A percentile compares a stretch with the other conserved stretches of the same genome.
Evolutionary conservation across 2,329 filamentous ascomycete genomes (phyloP).

Genomic region (Aspergillus sojae): DNA sequence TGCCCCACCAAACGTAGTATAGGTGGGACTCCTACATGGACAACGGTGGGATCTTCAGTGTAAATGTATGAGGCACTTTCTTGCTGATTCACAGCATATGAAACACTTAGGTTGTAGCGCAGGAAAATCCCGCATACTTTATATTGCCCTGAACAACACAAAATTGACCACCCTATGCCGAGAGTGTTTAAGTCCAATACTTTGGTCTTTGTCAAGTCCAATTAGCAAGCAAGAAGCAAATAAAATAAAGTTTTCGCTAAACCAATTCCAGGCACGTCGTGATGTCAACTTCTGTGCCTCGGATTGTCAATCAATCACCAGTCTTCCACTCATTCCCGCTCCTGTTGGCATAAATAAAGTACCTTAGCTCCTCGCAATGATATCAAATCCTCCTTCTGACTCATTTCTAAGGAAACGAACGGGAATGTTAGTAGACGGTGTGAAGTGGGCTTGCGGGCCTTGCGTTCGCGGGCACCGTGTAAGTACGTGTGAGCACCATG

Average conservation of each 20-base stretch:
- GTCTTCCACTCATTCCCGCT: background rate
- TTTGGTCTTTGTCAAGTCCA: background rate
- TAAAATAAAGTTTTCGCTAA: background rate
- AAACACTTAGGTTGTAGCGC: background rate
- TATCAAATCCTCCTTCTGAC: background rate
- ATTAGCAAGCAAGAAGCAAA: background rate
- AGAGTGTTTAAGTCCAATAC: background rate
- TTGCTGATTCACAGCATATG: background rate
- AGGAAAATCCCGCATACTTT: background rate
- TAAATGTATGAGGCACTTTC: background rate
- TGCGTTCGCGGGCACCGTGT: constrained; percentile 1
- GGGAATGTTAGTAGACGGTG: background rate
- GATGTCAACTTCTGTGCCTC: background rate
- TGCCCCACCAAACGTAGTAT: background rate
- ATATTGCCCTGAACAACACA: background rate
- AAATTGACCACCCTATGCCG: background rate
- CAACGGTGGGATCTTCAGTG: background rate
- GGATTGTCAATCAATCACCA: background rate
- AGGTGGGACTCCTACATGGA: background rate
- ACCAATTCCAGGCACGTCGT: background rate
- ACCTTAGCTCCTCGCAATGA: background rate
- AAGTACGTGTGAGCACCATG: background rate
- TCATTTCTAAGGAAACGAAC: rapidly evolving
- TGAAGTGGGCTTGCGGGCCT: background rate
- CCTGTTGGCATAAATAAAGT: background rate